phyloP scores from a whole-genome alignment of 768 basidiomycete species.

The Holtermanniella nyarrowii region DNA sequence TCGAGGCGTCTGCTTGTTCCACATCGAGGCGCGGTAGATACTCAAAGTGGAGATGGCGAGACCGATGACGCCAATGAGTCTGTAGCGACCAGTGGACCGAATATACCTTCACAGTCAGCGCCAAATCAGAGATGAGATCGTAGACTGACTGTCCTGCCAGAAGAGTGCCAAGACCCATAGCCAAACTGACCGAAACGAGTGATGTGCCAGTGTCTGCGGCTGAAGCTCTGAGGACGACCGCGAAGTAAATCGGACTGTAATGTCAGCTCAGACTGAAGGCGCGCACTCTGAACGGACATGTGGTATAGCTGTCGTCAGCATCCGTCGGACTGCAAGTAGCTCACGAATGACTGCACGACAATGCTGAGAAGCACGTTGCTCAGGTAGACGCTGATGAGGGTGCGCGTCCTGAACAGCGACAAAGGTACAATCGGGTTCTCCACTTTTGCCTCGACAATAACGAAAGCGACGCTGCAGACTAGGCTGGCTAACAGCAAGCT shows the following conservation, averaged over 20 bases:
- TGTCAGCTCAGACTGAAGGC: neutral
- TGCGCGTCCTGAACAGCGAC: slow-evolving; percentile 23
- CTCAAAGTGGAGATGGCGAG: slow-evolving; percentile 10
- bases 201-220: slow-evolving; percentile 35
- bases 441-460: slow-evolving; percentile 24
- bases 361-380: slow-evolving; percentile 35
- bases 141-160: slow-evolving; percentile 32
- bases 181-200: slow-evolving; percentile 30
- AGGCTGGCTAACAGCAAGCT: slow-evolving; percentile 22
- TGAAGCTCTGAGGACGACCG: slow-evolving; percentile 33
- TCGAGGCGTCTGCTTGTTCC: slow-evolving; percentile 3
- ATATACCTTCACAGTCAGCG: neutral
- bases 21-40: slow-evolving; percentile 8
- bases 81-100: neutral
- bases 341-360: slow-evolving; percentile 33
- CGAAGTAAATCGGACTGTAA: slow-evolving; percentile 35
- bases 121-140: neutral
- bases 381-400: slow-evolving; percentile 22
- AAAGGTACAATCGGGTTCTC: slow-evolving; percentile 32
- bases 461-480: slow-evolving; percentile 10
- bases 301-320: slow-evolving; percentile 12
- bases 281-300: slow-evolving; percentile 12
- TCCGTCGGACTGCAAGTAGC: slow-evolving; percentile 4
- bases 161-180: slow-evolving; percentile 32
- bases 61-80: neutral